Base-by-base conservation (phyloP, 139 green algal species). In the Coccomyxa sp. region DNA sequence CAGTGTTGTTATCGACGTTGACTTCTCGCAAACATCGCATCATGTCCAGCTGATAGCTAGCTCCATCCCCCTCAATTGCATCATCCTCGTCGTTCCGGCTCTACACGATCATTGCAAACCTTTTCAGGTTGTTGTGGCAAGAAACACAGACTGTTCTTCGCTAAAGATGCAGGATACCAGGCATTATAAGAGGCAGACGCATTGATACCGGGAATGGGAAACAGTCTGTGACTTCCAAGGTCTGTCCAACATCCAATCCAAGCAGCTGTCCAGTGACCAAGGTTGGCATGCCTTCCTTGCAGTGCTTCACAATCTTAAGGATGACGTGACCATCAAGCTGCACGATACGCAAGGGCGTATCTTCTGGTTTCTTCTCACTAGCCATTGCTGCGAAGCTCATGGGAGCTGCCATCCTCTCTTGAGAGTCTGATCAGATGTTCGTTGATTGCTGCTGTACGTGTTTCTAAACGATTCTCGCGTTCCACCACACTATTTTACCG, bases 1-100 rank as follows among this genome's bases (percentile, higher is more conserved):
- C 95, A n/a, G 93, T 99, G 94, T 99, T 99, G 91, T 98, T 98
- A 87, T 99, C 97, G 4, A 97, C 95, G 82, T 99, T 99, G 71
- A 98, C 92, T 82, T 99, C 97, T 13, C 97, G 88, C 82, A 99
- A 85, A 88, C 96, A 98, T 25, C 95, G 92, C 95, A 99, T 98
- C 95, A 99, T 99, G 58, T 98, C 95, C 71, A 99, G 90, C 94
- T 99, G 97, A 82, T 99, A 99, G 77, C 93, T 94, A 27, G 94
- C 93, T 18, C 89, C 91, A 60, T 97, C 93, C 16, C 79, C 76
- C 1, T 86, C 88, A 16, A 74, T 86, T 7, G 51, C 86, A 31
- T 95, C 94, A 3, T 93, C 88, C 23, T 95, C 90, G 3, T 86
- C 89, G 0, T 90, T 89, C 28, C 84, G 67, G 30, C 77, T 83